Evolutionary conservation across 1,284 basidiomycete species (phyloP).

Genomic region (Bondarzewia mesenterica): DNA sequence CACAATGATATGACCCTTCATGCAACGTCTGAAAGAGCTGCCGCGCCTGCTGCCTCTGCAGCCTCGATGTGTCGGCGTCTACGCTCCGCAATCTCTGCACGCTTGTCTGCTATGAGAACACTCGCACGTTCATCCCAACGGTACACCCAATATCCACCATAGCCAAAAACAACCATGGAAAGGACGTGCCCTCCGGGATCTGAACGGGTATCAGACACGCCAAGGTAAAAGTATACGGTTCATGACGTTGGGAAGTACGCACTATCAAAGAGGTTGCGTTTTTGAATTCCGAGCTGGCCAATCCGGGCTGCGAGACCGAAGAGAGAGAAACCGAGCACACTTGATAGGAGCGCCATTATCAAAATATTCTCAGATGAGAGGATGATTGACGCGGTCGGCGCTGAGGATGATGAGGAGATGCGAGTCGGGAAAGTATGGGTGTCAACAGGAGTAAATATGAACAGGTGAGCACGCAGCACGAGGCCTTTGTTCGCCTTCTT

Average conservation of each 20-base stretch:
- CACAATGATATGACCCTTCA: background rate
- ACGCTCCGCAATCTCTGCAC: constrained; percentile 45
- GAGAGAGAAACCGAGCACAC: constrained; percentile 69
- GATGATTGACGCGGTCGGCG: background rate
- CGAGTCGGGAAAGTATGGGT: background rate
- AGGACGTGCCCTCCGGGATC: constrained; percentile 58
- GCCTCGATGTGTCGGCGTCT: constrained; percentile 24
- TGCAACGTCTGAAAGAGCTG: constrained; percentile 1
- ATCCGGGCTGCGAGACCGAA: constrained; percentile 74
- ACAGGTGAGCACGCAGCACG: background rate
- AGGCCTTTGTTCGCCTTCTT: no score
- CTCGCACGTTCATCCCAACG: constrained; percentile 53
- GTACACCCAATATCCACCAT: constrained; percentile 61
- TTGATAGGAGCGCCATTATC: constrained; percentile 62
- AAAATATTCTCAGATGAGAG: background rate
- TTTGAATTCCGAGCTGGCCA: constrained; percentile 78
- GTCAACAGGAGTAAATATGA: background rate
- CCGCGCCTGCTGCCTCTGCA: constrained; percentile 8
- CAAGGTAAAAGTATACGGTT: background rate
- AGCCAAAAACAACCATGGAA: constrained; percentile 62
- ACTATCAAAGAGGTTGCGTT: constrained; percentile 61
- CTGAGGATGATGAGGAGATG: background rate
- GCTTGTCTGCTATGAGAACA: constrained; percentile 53
- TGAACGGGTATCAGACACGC: constrained; percentile 18
- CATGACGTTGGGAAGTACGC: constrained; percentile 23